Base-by-base conservation (phyloP, 176 grass and related monocot species). In the Aegilops bicornis region DNA sequence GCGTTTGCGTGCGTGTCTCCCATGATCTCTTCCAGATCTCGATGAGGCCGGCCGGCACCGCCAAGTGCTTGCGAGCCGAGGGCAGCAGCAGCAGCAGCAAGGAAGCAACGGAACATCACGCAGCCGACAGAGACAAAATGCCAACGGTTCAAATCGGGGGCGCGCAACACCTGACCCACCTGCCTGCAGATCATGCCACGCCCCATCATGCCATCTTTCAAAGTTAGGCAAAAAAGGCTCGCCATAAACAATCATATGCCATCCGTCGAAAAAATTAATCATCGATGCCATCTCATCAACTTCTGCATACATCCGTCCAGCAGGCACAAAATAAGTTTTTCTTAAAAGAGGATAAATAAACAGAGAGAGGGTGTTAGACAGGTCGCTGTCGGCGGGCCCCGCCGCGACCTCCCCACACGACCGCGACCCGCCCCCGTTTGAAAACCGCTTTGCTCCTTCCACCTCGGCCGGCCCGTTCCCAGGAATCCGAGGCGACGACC, bases 341-440 rank as follows among this genome's bases (percentile, higher is more conserved):
- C n/a, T n/a, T n/a, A n/a, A n/a, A n/a, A n/a, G n/a, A n/a, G n/a
- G n/a, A n/a, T n/a, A n/a, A n/a, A n/a, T n/a, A n/a, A n/a, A n/a
- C n/a, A n/a, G n/a, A n/a, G n/a, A n/a, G n/a, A n/a, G n/a, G n/a
- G n/a, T n/a, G n/a, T n/a, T n/a, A n/a, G n/a, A n/a, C n/a, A n/a
- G n/a, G n/a, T n/a, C n/a, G 75, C 85, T 87, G 80, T 84, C 67
- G 0, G 60, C 0, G 58, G 84, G 84, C 8, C 89, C 84, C 71
- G 1, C 84, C 23, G 0, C 24, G 27, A 31, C 16, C 17, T 47
- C 56, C 37, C 58, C 71, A 13, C 80, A 84, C 80, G 84, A 86
- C 81, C 81, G 42, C 47, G 73, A 91, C 85, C 85, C 36, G 81
- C 85, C 60, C 84, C 89, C 17, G 75, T 91, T 91, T 91, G 89